Evolutionary conservation across 257 asterid genomes (phyloP), one percentile per base, ranked within the genome.

Genomic region (Solanum phureja): DNA sequence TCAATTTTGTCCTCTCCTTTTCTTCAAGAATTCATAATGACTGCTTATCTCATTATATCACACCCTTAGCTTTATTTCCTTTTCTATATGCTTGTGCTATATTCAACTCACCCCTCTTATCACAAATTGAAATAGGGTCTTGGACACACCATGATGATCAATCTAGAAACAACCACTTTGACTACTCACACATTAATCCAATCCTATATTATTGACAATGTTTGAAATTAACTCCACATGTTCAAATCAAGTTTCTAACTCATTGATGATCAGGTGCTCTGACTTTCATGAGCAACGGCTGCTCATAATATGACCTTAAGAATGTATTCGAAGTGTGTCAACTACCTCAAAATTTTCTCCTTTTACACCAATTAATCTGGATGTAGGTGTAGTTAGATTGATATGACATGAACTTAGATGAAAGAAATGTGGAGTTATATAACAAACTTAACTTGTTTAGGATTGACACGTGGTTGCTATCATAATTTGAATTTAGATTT

Each of bases 1-100:
- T 62, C 60, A 86, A 46, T 89, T 88, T n/a, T 84, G 34, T 56
- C 94, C 93, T 77, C 89, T 83, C 83, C 91, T 91, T 92, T 92
- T 86, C 44, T 72, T 86, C 85, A 12, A 27, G 42, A 38, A 46
- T 81, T 69, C 69, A 86, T 68, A 85, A 86, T 85, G 68, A 44
- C 44, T 27, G 12, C 83, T 27, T 18, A 68, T 38, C 60, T 85
- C 29, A 64, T 71, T 38, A 8, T 5, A 31, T 60, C 13, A 33
- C 31, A 10, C n/a, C 87, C 21, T 84, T 34, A 60, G 14, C 81
- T 44, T 62, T 83, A 83, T 52, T 83, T 85, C 62, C 7, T 37
- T 64, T 85, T 37, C 60, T 38, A 40, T 85, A 14, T 62, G 40
- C 42, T 66, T 60, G 40, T 60, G 68, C 68, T 81, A 81, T 46